Percentiles rank a stretch among this genome's conserved stretches.
These are phyloP conservation scores for Coemansia sp. DNA, from an alignment of 192 early-diverging fungal species.

Conservation along the genomic window DNA sequence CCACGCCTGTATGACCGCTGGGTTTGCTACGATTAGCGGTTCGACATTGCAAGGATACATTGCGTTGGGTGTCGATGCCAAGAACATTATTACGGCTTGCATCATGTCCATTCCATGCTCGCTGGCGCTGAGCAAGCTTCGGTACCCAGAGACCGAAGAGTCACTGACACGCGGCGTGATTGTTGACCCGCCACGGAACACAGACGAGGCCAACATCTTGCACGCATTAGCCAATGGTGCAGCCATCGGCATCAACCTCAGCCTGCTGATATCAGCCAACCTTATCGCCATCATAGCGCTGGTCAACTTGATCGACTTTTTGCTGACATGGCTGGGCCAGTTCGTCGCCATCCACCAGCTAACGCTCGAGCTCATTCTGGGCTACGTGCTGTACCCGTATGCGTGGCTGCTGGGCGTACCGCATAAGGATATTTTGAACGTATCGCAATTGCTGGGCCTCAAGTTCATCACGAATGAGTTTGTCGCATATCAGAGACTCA, in stretches of 20 bases:
- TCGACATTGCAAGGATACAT: constrained; percentile 79
- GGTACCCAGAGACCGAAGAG: constrained; percentile 82
- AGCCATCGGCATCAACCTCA: constrained; percentile 76
- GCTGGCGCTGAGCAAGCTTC: constrained; percentile 82
- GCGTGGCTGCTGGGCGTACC: constrained; percentile 73
- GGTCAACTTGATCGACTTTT: constrained; percentile 67
- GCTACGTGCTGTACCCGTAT: constrained; percentile 79
- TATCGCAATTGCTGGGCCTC: constrained; percentile 69
- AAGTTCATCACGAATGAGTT: constrained; percentile 91
- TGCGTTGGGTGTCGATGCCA: constrained; percentile 65
- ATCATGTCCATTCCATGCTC: constrained; percentile 91
- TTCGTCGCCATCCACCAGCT: constrained; percentile 63
- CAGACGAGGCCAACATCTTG: constrained; percentile 73
- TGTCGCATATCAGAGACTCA: constrained; percentile 68
- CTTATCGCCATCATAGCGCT: constrained; percentile 78
- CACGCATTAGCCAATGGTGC: constrained; percentile 86
- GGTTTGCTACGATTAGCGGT: constrained; percentile 90
- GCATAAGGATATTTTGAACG: constrained; percentile 53
- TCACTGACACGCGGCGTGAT: constrained; percentile 76
- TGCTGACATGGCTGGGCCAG: constrained; percentile 72
- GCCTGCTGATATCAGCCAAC: constrained; percentile 73
- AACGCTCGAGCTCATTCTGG: constrained; percentile 69
- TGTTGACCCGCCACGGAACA: constrained; percentile 57
- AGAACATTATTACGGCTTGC: constrained; percentile 79
- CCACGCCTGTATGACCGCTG: constrained; percentile 85